These are phyloP conservation scores for Tilletia setariae DNA, from an alignment of 1,284 basidiomycete species.

Conservation along the genomic window DNA sequence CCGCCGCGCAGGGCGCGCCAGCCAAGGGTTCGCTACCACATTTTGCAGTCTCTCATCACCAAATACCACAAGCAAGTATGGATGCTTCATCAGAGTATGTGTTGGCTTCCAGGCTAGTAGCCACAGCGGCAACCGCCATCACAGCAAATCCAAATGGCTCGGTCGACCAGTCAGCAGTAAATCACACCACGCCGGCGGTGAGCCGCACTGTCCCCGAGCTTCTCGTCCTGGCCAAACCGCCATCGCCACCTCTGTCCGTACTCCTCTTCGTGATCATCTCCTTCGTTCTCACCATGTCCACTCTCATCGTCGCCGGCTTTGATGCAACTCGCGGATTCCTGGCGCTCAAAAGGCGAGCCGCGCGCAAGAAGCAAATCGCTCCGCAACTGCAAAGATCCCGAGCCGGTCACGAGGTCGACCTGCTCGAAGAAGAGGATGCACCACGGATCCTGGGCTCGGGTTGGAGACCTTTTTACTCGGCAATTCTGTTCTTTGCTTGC, in stretches of 20 bases:
- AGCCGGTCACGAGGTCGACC: not conserved
- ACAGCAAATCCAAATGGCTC: not conserved
- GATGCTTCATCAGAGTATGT: not conserved
- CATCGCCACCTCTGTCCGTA: not conserved
- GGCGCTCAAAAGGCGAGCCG: not conserved
- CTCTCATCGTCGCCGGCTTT: not conserved
- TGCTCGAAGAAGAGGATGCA: constrained; percentile 13
- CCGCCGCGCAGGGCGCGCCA: not conserved
- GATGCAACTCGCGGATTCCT: constrained; percentile 1
- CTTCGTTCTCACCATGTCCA: not conserved
- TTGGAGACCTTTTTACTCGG: constrained; percentile 7
- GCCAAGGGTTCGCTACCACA: not conserved
- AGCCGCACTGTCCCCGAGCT: not conserved
- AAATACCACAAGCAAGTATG: not conserved
- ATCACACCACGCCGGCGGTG: not conserved
- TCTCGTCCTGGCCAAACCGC: not conserved
- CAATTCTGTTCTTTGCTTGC: not conserved
- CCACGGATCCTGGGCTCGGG: not conserved
- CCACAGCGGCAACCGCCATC: not conserved
- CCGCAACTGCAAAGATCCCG: not conserved
- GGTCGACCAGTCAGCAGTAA: not conserved
- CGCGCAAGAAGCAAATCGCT: not conserved
- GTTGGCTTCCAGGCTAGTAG: not conserved
- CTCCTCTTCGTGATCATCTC: constrained; percentile 12
- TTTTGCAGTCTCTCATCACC: not conserved